A percentile compares a stretch with the other conserved stretches of the same genome.
Conservation (phyloP, 108 stramenopile species). For the Mayamaea pseudoterrestris region DNA sequence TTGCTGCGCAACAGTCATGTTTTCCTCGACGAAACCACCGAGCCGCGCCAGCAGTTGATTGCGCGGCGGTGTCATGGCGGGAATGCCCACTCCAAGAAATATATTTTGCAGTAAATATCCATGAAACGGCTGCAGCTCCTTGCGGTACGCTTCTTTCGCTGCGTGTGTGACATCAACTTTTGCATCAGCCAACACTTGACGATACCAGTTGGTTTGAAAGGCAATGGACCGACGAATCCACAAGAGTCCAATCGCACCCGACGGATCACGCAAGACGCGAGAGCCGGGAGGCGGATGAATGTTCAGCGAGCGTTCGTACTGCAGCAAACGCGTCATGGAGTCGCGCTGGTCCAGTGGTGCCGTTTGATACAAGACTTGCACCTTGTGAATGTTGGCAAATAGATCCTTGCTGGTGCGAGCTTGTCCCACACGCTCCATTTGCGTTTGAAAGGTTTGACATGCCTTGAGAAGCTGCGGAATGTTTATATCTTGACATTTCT, state of each 20-base stretch:
- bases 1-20: neutral
- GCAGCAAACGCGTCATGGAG: constrained; percentile 19
- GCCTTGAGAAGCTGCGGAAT: constrained; percentile 31
- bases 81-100: constrained; percentile 11
- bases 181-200: constrained; percentile 11
- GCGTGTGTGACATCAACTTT: constrained; percentile 6
- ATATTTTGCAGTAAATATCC: constrained; percentile 28
- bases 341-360: constrained; percentile 17
- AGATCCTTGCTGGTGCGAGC: constrained; percentile 35
- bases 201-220: constrained; percentile 39
- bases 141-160: constrained; percentile 18
- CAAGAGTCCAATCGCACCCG: constrained; percentile 45
- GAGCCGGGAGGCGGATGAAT: constrained; percentile 12
- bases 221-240: constrained; percentile 45
- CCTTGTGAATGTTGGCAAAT: constrained; percentile 34
- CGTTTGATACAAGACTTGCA: constrained; percentile 20
- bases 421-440: constrained; percentile 27
- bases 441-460: constrained; percentile 20
- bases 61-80: constrained; percentile 3
- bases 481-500: constrained; percentile 23
- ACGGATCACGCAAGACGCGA: constrained; percentile 31
- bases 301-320: constrained; percentile 19
- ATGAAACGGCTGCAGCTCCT: constrained; percentile 26
- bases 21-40: neutral
- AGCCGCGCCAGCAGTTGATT: constrained; percentile 1